These are phyloP conservation scores for Ustilago hordei DNA, from an alignment of 1,284 basidiomycete species.

Conservation along the genomic window DNA sequence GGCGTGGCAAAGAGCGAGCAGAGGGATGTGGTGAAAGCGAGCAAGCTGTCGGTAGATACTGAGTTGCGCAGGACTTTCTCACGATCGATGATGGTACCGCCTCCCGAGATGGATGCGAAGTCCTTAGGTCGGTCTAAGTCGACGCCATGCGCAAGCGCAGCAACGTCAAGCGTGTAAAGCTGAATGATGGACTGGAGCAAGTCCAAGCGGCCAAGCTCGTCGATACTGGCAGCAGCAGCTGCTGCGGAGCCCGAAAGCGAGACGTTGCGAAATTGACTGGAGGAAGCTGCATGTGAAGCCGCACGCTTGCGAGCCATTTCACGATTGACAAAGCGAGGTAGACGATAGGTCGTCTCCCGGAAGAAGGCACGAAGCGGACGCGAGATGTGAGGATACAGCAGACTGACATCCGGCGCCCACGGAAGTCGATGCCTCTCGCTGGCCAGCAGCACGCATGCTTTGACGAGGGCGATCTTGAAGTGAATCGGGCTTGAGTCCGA, in stretches of 20 bases:
- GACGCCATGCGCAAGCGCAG: conserved; percentile 46
- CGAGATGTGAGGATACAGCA: conserved; percentile 58
- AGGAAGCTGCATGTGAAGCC: conserved; percentile 20
- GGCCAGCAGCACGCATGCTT: conserved; percentile 55
- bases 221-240: conserved; percentile 32
- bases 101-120: conserved; percentile 25
- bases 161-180: conserved; percentile 56
- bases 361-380: conserved; percentile 47
- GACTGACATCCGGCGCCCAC: conserved; percentile 53
- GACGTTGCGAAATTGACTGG: conserved; percentile 28
- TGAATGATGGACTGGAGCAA: conserved; percentile 58
- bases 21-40: conserved; percentile 37
- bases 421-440: conserved; percentile 51
- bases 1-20: conserved; percentile 39
- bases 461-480: conserved; percentile 60
- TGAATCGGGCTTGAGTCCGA: conserved; percentile 49
- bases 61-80: conserved; percentile 45
- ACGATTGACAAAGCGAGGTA: conserved; percentile 42
- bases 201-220: conserved; percentile 53
- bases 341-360: conserved; percentile 46
- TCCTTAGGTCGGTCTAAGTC: conserved; percentile 14
- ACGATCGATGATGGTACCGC: conserved; percentile 21
- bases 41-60: conserved; percentile 47
- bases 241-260: conserved; percentile 34
- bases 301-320: conserved; percentile 38